Evolutionary conservation across 2,329 filamentous ascomycete genomes (phyloP), one percentile per base, ranked within the genome.

Genomic region (Aspergillus novoparasiticus): DNA sequence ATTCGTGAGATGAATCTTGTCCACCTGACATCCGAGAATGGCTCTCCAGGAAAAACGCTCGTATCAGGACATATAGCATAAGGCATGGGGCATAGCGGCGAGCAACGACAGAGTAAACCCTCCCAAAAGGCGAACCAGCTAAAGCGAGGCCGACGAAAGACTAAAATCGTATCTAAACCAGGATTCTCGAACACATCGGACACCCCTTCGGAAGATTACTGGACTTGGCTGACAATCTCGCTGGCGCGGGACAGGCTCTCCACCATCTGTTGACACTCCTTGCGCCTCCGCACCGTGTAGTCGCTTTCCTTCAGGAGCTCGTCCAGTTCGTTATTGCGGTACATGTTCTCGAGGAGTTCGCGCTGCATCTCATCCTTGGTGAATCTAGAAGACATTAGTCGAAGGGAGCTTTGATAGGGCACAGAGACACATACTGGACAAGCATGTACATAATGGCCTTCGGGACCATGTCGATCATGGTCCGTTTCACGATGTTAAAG

Each of bases 401-500:
- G 3, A 28, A 30, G 16, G 32, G 19, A 51, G 14, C 2, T 8
- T n/a, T n/a, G 16, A 28, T 19, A 23, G 5, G 8, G 10, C 11
- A 26, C n/a, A 32, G 9, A 2, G 46, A 46, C 23, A 89, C 93
- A 78, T 88, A 97, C 91, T 94, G 90, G 58, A 99, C 95, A 53
- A 99, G 90, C 72, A 87, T 97, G 70, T 98, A 86, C 95, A 99
- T 99, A 76, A 99, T 96, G 46, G 95, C 95, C 83, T 99, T 99
- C 70, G 95, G 95, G 6, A 99, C 95, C 95, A 99, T 99, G 76
- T 99, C 95, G 69, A 98, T 97, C 93, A 99, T 96, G 65, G 96
- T 99, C 71, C 95, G 87, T 84, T 93, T 93, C 69, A 97, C 94
- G 76, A 99, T 99, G 81, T 97, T 97, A 82, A 92, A 99, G 84